A percentile compares a stretch with the other conserved stretches of the same genome.
These are phyloP conservation scores for Pythium plurisporium DNA, from an alignment of 352 stramenopile species.

Conservation along the genomic window DNA sequence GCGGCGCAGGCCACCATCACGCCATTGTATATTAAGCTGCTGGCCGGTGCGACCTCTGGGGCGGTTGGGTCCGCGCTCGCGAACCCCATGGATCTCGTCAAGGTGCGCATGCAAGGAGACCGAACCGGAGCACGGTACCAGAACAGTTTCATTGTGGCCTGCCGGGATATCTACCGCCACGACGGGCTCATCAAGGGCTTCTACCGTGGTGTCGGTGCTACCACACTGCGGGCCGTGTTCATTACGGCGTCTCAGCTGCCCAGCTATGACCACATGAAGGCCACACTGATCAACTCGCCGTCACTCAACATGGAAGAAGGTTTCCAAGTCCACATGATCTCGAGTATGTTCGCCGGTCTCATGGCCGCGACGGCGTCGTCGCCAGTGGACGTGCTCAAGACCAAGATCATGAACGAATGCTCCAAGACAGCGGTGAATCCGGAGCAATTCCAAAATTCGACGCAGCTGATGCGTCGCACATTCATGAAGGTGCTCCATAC, in stretches of 20 bases:
- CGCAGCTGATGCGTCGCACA: conserved; percentile 42
- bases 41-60: conserved; percentile 54
- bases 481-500: conserved; percentile 49
- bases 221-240: conserved; percentile 64
- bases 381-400: conserved; percentile 82
- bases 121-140: conserved; percentile 53
- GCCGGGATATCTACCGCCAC: conserved; percentile 51
- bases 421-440: conserved; percentile 35
- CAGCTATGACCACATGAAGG: conserved; percentile 81
- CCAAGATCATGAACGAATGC: conserved; percentile 78
- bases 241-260: conserved; percentile 71
- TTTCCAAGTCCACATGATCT: conserved; percentile 56
- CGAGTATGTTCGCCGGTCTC: conserved; percentile 71
- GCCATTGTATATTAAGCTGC: conserved; percentile 63
- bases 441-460: conserved; percentile 26
- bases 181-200: conserved; percentile 62
- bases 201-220: conserved; percentile 65
- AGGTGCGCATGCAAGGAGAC: conserved; percentile 77
- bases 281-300: conserved; percentile 45
- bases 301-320: conserved; percentile 43
- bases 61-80: conserved; percentile 59
- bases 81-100: conserved; percentile 78
- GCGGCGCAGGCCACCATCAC: conserved; percentile 33
- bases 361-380: conserved; percentile 63
- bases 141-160: conserved; percentile 59